These are phyloP conservation scores for Serendipita sp. DNA, from an alignment of 768 basidiomycete species.

Conservation along the genomic window DNA sequence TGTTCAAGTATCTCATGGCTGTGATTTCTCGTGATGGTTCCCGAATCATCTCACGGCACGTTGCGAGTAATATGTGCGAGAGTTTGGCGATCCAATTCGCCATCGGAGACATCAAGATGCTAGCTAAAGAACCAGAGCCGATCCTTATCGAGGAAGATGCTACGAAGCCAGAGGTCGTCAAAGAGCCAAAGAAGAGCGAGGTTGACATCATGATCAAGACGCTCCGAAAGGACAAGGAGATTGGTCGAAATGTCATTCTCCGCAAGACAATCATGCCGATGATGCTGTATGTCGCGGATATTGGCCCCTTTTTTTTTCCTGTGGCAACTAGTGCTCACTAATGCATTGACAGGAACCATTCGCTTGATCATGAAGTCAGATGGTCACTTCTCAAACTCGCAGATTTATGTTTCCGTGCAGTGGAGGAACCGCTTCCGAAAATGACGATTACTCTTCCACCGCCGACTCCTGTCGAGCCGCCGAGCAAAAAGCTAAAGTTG, in stretches of 20 bases:
- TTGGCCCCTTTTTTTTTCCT: not conserved
- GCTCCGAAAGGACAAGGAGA: constrained; percentile 72
- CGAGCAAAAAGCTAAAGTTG: constrained; percentile 11
- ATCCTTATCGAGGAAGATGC: constrained; percentile 81
- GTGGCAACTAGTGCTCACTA: not conserved
- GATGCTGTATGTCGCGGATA: constrained; percentile 63
- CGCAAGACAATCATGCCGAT: constrained; percentile 71
- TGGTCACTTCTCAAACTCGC: constrained; percentile 86
- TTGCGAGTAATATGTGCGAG: constrained; percentile 72
- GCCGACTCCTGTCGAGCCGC: constrained; percentile 22
- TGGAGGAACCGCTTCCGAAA: constrained; percentile 72
- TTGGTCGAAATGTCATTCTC: constrained; percentile 63
- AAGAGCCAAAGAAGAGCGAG: constrained; percentile 63
- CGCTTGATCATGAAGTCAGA: constrained; percentile 64
- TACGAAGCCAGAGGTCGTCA: constrained; percentile 47
- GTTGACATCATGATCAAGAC: constrained; percentile 75
- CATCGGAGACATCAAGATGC: constrained; percentile 79
- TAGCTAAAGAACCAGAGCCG: constrained; percentile 56
- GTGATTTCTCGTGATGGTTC: constrained; percentile 81
- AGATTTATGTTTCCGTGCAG: constrained; percentile 70
- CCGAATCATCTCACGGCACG: constrained; percentile 65
- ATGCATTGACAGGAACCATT: constrained; percentile 40
- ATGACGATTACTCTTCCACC: constrained; percentile 65
- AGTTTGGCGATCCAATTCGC: constrained; percentile 73
- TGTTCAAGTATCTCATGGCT: constrained; percentile 76